Conservation (phyloP, 2,329 filamentous ascomycete species). For the Neopestalotiopsis clavispora region DNA sequence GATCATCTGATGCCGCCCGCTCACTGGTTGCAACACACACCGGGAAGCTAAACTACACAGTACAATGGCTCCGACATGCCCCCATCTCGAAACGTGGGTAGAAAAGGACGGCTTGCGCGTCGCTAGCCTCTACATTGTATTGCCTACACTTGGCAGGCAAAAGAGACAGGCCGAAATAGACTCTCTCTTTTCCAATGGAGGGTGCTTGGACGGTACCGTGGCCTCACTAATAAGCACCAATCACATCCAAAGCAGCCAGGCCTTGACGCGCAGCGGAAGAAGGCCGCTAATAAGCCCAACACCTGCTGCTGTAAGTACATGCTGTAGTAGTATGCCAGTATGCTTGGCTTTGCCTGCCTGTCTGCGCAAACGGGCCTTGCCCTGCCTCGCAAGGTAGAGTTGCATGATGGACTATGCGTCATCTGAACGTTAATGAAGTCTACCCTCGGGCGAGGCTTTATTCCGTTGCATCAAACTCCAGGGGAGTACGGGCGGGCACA, state of each 20-base stretch:
- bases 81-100: conserved; percentile 2
- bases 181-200: not conserved
- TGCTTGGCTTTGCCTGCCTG: not conserved
- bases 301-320: not conserved
- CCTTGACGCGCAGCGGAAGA: not conserved
- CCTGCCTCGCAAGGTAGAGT: not conserved
- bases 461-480: not conserved
- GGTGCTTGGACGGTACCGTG: conserved; percentile 2
- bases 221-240: conserved; percentile 8
- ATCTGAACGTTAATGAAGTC: conserved; percentile 8
- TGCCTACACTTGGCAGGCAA: not conserved
- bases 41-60: not conserved
- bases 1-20: conserved; percentile 1
- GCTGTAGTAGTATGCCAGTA: not conserved
- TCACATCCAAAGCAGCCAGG: not conserved
- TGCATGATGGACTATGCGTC: conserved; percentile 14
- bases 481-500: not conserved
- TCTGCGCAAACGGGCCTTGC: not conserved
- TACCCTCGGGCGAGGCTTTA: not conserved
- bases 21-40: not conserved
- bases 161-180: not conserved
- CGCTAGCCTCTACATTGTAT: conserved; percentile 2
- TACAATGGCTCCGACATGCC: not conserved
- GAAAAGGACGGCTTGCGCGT: conserved; percentile 3
- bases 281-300: not conserved